Conservation (phyloP, 2,329 filamentous ascomycete species). For the Trichoderma arundinaceum region DNA sequence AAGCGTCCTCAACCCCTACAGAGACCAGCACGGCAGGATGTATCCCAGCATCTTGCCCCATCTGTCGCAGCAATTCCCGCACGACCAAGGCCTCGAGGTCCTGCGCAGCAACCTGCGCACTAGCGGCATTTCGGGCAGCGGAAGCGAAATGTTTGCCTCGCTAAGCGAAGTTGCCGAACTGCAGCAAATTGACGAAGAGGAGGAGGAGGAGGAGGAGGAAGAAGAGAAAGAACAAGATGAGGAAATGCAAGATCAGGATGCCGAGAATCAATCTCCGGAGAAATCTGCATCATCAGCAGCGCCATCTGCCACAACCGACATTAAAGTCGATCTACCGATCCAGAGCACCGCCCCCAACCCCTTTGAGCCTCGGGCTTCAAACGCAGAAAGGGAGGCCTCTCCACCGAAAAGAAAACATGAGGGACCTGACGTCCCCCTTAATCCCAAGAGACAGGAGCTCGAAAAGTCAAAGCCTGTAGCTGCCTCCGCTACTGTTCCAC, state of each 20-base stretch:
- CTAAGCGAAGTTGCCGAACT: slow-evolving; percentile 46
- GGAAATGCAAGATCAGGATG: slow-evolving; percentile 32
- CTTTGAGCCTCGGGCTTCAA: slow-evolving; percentile 40
- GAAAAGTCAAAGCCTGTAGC: slow-evolving; percentile 39
- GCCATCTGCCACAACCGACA: slow-evolving; percentile 35
- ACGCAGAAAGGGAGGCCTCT: slow-evolving; percentile 37
- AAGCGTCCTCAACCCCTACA: slow-evolving; percentile 79
- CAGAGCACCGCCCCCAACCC: slow-evolving; percentile 48
- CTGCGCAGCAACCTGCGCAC: slow-evolving; percentile 65
- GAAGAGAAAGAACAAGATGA: slow-evolving; percentile 42
- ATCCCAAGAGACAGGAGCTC: slow-evolving; percentile 51
- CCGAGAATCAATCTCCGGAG: not conserved
- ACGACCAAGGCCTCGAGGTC: slow-evolving; percentile 71
- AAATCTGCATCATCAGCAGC: not conserved
- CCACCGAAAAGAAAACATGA: slow-evolving; percentile 50
- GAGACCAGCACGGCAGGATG: slow-evolving; percentile 65
- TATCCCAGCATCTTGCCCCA: slow-evolving; percentile 81
- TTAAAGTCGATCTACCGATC: slow-evolving; percentile 39
- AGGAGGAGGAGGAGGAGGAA: slow-evolving; percentile 46
- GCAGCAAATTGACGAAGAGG: slow-evolving; percentile 47
- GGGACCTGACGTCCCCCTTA: slow-evolving; percentile 41
- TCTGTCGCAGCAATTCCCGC: slow-evolving; percentile 68
- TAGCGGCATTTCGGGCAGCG: slow-evolving; percentile 37
- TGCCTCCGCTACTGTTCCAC: slow-evolving; percentile 18
- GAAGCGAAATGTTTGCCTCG: slow-evolving; percentile 40